Evolutionary conservation across 208 protist genomes (phyloP), one percentile per base, ranked within the genome.

Genomic region (Wallacemonas collosoma): DNA sequence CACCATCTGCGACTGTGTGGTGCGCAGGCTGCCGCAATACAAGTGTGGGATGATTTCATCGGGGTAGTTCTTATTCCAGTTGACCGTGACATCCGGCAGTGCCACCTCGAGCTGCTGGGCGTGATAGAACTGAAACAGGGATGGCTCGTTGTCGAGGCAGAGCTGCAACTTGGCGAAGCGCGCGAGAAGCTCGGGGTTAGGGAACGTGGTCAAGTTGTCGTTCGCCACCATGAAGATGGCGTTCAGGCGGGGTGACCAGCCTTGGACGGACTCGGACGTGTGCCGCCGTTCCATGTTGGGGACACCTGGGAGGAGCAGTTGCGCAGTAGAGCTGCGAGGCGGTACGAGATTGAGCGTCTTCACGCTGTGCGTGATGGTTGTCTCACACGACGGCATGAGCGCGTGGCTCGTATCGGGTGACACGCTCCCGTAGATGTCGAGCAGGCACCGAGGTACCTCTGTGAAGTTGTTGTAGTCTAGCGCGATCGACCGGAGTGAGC

Each of bases 51-150:
- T 75, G 45, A 97, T 95, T 56, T 86, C 80, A 65, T 97, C 93
- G 0, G 93, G 93, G 71, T 95, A 97, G 56, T 95, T 93, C 73
- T 97, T 97, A 71, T 97, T 95, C 91, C 93, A 97, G 51, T 88
- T 87, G 36, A 97, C 81, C 5, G 78, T 90, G 55, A 96, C 76
- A 75, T 90, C 89, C 2, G 85, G 86, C 44, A 93, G 72, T 64
- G 86, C 73, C 39, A 66, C 82, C 41, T 77, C 64, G 12, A 69
- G 54, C 15, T 93, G 74, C 17, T 90, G 66, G 2, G 72, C 43
- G 17, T 81, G 63, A 76, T 94, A 93, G 58, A 82, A 81, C 47
- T 71, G 44, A 62, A 89, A 93, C n/a, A 97, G 71, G 39, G 75
- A 79, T 5, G 93, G 93, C 76, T 93, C 86, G 79, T 97, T 97